phyloP scores from a whole-genome alignment of 768 basidiomycete genomes.

The Fomitopsis serialis region DNA sequence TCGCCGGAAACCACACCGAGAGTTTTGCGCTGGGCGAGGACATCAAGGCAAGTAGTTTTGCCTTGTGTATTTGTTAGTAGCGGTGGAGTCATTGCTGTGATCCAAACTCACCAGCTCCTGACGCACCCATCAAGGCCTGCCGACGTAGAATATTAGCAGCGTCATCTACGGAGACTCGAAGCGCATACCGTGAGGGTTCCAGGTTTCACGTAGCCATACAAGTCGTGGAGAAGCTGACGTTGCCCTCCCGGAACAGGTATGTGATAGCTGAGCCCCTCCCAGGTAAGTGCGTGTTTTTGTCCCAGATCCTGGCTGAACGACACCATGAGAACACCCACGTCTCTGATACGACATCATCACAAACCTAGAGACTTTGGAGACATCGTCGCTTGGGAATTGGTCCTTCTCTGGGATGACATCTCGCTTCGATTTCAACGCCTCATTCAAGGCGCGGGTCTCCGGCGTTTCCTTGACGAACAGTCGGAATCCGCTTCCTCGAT shows the following conservation, averaged over 20 bases:
- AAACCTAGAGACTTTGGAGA: no score
- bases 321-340: neutral
- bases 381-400: no score
- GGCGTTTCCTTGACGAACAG: no score
- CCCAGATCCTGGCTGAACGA: conserved; percentile 9
- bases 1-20: conserved; percentile 64
- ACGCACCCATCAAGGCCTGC: conserved; percentile 86
- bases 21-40: conserved; percentile 69
- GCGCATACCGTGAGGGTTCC: conserved; percentile 87
- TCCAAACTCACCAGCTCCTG: conserved; percentile 54
- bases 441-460: no score
- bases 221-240: conserved; percentile 62
- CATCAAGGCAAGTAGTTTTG: conserved; percentile 77
- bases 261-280: conserved; percentile 76
- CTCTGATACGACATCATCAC: neutral
- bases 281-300: conserved; percentile 73
- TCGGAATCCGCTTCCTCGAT: no score
- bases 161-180: no score
- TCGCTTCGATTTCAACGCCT: no score
- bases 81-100: neutral
- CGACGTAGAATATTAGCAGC: no score
- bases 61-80: conserved; percentile 30
- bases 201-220: conserved; percentile 78
- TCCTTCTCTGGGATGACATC: no score
- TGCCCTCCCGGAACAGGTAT: conserved; percentile 64